Evolutionary conservation across 2,329 filamentous ascomycete genomes (phyloP).

Genomic region (Paraphaeosphaeria minitans): DNA sequence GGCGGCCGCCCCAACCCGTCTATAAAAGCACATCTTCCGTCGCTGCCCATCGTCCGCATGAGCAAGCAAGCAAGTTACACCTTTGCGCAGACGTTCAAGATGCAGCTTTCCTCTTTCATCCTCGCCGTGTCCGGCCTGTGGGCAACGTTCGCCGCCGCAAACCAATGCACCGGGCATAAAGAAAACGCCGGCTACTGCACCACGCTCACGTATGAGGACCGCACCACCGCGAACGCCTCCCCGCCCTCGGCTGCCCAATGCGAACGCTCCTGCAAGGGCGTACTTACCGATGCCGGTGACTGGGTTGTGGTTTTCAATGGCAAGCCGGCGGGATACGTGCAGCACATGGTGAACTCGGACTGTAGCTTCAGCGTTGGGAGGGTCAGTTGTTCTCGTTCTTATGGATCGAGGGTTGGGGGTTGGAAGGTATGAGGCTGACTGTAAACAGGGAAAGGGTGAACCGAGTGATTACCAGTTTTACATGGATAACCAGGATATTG

Average conservation of each 20-base stretch:
- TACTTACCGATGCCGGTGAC: constrained; percentile 27
- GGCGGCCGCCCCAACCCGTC: neutral
- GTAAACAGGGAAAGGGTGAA: constrained; percentile 11
- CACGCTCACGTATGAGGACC: constrained; percentile 23
- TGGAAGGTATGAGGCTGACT: neutral
- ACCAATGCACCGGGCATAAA: constrained; percentile 15
- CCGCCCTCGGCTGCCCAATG: constrained; percentile 22
- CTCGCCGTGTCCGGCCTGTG: neutral
- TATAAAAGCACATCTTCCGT: neutral
- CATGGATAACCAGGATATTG: constrained; percentile 32
- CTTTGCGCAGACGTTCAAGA: neutral
- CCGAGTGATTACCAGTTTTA: constrained; percentile 21
- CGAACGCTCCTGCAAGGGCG: constrained; percentile 19
- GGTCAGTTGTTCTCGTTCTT: neutral
- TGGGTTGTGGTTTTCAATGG: constrained; percentile 25
- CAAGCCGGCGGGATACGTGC: constrained; percentile 23
- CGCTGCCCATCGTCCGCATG: neutral
- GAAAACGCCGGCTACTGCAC: constrained; percentile 21
- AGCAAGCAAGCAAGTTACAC: neutral
- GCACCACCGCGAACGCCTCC: constrained; percentile 13
- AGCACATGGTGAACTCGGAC: constrained; percentile 17
- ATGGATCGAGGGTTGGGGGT: no score
- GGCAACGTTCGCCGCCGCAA: neutral
- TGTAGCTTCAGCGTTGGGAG: constrained; percentile 26
- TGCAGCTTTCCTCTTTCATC: neutral